Percentiles rank a stretch among this genome's conserved stretches.
These are phyloP conservation scores for Lachancea kluyveri DNA, from an alignment of 805 yeast genomes.

Conservation along the genomic window DNA sequence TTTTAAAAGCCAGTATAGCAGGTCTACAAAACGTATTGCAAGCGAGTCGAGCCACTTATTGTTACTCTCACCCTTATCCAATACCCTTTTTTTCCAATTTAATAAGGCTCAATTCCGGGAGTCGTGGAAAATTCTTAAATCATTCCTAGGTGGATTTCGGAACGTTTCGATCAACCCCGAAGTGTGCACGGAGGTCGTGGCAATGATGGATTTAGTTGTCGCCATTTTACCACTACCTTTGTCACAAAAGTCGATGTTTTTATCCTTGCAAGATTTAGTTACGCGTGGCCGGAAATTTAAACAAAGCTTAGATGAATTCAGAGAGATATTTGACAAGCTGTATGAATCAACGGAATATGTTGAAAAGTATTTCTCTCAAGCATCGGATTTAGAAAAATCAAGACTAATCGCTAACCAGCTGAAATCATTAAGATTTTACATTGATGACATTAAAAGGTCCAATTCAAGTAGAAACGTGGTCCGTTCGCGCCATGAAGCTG, in stretches of 20 bases:
- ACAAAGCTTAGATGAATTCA: slow-evolving; percentile 34
- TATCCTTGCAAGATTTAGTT: slow-evolving; percentile 26
- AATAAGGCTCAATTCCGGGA: slow-evolving; percentile 40
- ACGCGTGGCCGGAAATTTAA: too few species aligned
- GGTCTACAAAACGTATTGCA: slow-evolving; percentile 17
- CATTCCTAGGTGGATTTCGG: slow-evolving; percentile 1
- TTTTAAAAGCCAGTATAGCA: slow-evolving; percentile 33
- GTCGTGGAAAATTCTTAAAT: slow-evolving; percentile 32
- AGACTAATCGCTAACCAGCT: slow-evolving; percentile 50
- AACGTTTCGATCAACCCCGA: slow-evolving; percentile 24
- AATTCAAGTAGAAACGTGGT: slow-evolving; percentile 1
- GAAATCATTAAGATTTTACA: slow-evolving; percentile 42
- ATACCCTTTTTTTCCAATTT: slow-evolving; percentile 50
- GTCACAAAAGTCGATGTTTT: slow-evolving; percentile 36
- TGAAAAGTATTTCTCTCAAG: slow-evolving; percentile 45
- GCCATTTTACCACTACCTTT: slow-evolving; percentile 48
- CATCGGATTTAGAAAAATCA: slow-evolving; percentile 45
- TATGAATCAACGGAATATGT: slow-evolving; percentile 29
- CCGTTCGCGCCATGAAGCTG: background rate
- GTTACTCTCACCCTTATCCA: slow-evolving; percentile 54
- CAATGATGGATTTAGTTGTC: slow-evolving; percentile 40
- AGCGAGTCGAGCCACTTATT: slow-evolving; percentile 30
- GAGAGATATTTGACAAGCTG: slow-evolving; percentile 36
- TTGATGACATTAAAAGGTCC: slow-evolving; percentile 40
- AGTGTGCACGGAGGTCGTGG: slow-evolving; percentile 29